Evolutionary conservation across 1,284 basidiomycete genomes (phyloP).

Genomic region (Apiotrichum gracile): DNA sequence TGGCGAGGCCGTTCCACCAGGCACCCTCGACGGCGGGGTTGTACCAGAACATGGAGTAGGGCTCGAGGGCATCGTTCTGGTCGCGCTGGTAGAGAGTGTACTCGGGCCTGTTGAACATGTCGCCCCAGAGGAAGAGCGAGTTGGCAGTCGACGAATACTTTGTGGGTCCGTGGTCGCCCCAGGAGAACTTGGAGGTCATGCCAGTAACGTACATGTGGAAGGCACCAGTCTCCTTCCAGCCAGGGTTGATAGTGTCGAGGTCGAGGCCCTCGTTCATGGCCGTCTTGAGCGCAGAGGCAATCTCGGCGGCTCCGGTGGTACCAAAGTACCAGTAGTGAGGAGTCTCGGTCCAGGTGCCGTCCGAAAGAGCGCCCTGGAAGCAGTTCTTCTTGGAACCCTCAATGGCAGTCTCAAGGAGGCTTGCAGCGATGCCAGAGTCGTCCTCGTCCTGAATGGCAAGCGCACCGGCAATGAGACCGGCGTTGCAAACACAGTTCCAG

Average conservation of each 20-base stretch:
- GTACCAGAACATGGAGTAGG: conserved; percentile 98
- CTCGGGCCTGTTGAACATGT: conserved; percentile 61
- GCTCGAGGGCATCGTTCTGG: conserved; percentile 79
- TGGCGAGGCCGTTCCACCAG: conserved; percentile 78
- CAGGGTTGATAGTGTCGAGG: conserved; percentile 63
- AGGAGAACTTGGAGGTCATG: conserved; percentile 80
- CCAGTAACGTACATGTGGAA: conserved; percentile 90
- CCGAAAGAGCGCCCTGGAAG: conserved; percentile 56
- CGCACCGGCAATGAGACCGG: conserved; percentile 79
- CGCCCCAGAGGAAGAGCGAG: conserved; percentile 58
- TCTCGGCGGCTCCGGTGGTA: conserved; percentile 88
- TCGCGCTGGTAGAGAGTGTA: conserved; percentile 91
- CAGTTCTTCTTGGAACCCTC: conserved; percentile 59
- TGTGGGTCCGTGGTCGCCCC: conserved; percentile 92
- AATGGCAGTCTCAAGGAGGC: conserved; percentile 55
- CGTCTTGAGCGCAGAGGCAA: conserved; percentile 72
- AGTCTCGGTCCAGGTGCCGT: conserved; percentile 94
- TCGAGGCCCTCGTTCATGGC: conserved; percentile 75
- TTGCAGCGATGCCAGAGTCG: conserved; percentile 62
- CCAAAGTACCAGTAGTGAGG: conserved; percentile 96
- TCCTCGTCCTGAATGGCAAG: conserved; percentile 87
- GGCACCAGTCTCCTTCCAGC: conserved; percentile 67
- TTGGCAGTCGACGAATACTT: conserved; percentile 58
- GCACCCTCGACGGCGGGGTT: conserved; percentile 73
- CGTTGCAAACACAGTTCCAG: conserved; percentile 97